Evolutionary conservation across 2,329 filamentous ascomycete genomes (phyloP).

Genomic region (Aspergillus quadricinctus): DNA sequence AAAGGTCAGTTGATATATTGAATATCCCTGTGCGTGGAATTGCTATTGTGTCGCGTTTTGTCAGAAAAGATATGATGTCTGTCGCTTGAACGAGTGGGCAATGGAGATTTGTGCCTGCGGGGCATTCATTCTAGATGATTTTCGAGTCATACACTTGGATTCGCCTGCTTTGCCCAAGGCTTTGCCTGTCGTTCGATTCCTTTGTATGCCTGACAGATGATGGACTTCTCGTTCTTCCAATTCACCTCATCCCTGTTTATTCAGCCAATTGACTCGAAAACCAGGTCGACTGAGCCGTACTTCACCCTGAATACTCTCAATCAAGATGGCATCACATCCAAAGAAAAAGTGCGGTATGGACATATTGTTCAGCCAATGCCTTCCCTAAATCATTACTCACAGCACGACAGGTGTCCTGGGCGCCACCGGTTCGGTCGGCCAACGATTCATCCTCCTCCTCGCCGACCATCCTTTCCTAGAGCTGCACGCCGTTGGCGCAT

Average conservation of each 20-base stretch:
- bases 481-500: slow-evolving; percentile 85
- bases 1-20: slow-evolving; percentile 20
- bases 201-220: not conserved
- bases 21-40: not conserved
- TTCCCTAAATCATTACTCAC: slow-evolving; percentile 10
- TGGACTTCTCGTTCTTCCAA: not conserved
- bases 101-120: not conserved
- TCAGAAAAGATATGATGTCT: not conserved
- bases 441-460: slow-evolving; percentile 90
- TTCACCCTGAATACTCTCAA: slow-evolving; percentile 4
- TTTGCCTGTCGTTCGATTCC: not conserved
- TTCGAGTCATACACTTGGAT: not conserved
- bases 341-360: slow-evolving; percentile 40
- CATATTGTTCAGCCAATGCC: slow-evolving; percentile 1
- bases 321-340: slow-evolving; percentile 29
- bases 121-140: not conserved
- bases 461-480: slow-evolving; percentile 81
- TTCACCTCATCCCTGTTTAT: not conserved
- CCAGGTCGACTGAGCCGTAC: slow-evolving; percentile 1
- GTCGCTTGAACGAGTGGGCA: not conserved
- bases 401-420: slow-evolving; percentile 65
- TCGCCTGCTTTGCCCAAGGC: not conserved
- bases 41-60: not conserved
- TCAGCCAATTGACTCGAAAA: slow-evolving; percentile 1
- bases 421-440: slow-evolving; percentile 89